phyloP scores from a whole-genome alignment of 352 stramenopile genomes.

The Phytophthora boehmeriae region DNA sequence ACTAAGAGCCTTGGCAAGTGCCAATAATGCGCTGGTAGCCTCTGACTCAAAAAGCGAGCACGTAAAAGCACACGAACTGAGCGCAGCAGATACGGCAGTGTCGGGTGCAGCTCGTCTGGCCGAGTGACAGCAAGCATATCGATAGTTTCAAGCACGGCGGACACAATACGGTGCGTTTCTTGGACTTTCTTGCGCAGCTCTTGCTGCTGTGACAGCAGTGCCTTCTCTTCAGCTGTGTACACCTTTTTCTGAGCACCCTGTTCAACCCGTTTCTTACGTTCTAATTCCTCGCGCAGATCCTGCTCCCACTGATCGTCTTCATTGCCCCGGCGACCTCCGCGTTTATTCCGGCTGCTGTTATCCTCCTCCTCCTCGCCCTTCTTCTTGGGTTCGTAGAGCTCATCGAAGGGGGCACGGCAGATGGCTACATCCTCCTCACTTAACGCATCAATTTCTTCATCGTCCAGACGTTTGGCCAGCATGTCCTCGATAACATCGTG shows the following conservation, averaged over 20 bases:
- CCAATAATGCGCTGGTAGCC: constrained; percentile 39
- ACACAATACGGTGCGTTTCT: constrained; percentile 47
- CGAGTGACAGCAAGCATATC: constrained; percentile 56
- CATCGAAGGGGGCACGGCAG: constrained; percentile 68
- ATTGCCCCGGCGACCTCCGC: constrained; percentile 57
- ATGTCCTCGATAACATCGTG: constrained; percentile 71
- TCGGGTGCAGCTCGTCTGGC: constrained; percentile 76
- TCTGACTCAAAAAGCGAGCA: constrained; percentile 61
- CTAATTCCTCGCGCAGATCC: constrained; percentile 81
- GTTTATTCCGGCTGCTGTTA: constrained; percentile 33
- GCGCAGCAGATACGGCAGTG: constrained; percentile 68
- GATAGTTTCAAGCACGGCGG: constrained; percentile 62
- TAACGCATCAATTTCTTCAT: constrained; percentile 55
- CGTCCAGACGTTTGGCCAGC: constrained; percentile 59
- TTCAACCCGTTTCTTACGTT: constrained; percentile 64
- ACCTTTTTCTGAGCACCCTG: constrained; percentile 47
- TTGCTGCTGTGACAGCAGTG: constrained; percentile 65
- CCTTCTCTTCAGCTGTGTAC: constrained; percentile 64
- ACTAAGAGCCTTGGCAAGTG: constrained; percentile 67
- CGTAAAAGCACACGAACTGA: constrained; percentile 60
- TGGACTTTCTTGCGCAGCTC: constrained; percentile 52
- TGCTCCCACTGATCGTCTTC: constrained; percentile 89
- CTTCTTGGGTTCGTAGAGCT: constrained; percentile 77
- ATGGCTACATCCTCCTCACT: constrained; percentile 64
- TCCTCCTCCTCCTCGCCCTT: constrained; percentile 36